Conservation (phyloP, 2,329 filamentous ascomycete species). For the Talaromyces sp. region DNA sequence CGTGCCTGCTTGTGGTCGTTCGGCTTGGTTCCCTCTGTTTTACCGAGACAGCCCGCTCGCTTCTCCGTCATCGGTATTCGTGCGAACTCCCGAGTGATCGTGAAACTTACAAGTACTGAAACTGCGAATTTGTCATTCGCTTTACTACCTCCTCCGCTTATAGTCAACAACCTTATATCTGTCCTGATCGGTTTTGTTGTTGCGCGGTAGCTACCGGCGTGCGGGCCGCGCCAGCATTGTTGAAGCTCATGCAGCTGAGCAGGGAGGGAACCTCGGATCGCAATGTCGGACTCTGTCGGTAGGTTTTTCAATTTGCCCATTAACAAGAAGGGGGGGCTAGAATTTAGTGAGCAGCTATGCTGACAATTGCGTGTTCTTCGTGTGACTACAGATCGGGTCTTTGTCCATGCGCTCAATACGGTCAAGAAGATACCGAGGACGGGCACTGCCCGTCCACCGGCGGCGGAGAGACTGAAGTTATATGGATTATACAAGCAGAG, state of each 20-base stretch:
- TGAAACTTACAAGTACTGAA: not conserved
- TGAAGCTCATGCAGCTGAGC: constrained; percentile 30
- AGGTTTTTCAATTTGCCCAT: constrained; percentile 18
- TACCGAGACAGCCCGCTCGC: not conserved
- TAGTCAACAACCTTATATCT: not conserved
- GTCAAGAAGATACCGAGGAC: constrained; percentile 97
- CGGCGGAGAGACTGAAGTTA: constrained; percentile 76
- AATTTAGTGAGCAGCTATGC: not conserved
- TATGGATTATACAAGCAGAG: constrained; percentile 99
- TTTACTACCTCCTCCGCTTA: too few relatives aligned
- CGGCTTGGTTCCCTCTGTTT: not conserved
- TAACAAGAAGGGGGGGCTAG: too few relatives aligned
- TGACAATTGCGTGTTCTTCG: not conserved
- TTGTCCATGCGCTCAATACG: constrained; percentile 97
- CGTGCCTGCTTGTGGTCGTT: not conserved
- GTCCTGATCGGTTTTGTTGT: not conserved
- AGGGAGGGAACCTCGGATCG: constrained; percentile 21
- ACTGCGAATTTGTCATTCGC: too few relatives aligned
- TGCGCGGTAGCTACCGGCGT: not conserved
- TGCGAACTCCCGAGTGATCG: too few relatives aligned
- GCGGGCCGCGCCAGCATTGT: constrained; percentile 18
- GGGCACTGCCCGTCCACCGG: constrained; percentile 80
- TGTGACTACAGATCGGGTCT: constrained; percentile 79
- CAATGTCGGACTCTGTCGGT: constrained; percentile 47
- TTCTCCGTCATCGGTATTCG: not conserved